Percentiles rank a stretch among this genome's conserved stretches.
Conservation (phyloP, 805 yeast genomes). For the Suhomyces sp. region DNA sequence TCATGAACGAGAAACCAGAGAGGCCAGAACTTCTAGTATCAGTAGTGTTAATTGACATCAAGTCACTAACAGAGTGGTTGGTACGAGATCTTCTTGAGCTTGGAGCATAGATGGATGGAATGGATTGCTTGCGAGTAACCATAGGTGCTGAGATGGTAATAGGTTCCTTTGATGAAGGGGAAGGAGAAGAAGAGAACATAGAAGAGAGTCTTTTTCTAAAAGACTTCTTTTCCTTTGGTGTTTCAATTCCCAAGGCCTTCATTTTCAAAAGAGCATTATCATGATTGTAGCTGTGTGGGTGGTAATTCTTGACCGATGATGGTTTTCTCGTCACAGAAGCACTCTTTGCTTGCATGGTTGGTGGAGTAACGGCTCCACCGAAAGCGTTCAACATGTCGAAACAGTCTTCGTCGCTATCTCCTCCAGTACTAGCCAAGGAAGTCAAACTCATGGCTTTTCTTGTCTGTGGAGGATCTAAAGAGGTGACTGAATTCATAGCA, state of each 20-base stretch:
- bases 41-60: conserved; percentile 17
- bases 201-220: conserved; percentile 17
- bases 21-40: conserved; percentile 16
- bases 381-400: conserved; percentile 26
- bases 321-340: no score
- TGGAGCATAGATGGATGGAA: conserved; percentile 3
- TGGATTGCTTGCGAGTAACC: no score
- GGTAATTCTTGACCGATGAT: no score
- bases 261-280: conserved; percentile 13
- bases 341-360: conserved; percentile 3
- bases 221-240: conserved; percentile 14
- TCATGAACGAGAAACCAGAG: conserved; percentile 27
- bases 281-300: conserved; percentile 10
- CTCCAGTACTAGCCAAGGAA: conserved; percentile 9
- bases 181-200: conserved; percentile 10
- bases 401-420: conserved; percentile 22
- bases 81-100: conserved; percentile 1
- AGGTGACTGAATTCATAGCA: conserved; percentile 14
- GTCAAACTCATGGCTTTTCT: conserved; percentile 4
- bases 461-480: conserved; percentile 1
- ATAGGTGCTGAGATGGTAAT: no score
- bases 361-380: conserved; percentile 5
- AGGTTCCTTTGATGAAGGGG: no score
- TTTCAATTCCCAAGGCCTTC: conserved; percentile 10
- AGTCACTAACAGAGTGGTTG: conserved; percentile 11